Evolutionary conservation across 164 flowering plant genomes (phyloP).

Genomic region (Litsea cubeba): DNA sequence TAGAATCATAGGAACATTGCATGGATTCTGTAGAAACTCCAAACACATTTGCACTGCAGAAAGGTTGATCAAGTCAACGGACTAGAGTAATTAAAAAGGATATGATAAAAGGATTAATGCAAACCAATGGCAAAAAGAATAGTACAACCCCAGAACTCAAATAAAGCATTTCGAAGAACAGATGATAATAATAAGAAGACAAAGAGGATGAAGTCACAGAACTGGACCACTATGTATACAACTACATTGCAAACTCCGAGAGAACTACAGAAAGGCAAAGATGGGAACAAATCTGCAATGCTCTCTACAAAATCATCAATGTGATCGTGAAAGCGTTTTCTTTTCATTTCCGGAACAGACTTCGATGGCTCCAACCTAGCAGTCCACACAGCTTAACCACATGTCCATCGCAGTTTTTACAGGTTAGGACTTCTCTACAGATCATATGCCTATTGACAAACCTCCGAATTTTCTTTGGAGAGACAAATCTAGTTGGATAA

Average conservation of each 20-base stretch:
- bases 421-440: too few species aligned
- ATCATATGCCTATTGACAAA: too few species aligned
- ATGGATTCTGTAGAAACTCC: conserved; percentile 94
- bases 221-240: background rate
- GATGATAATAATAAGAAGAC: background rate
- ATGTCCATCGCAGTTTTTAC: too few species aligned
- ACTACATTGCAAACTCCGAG: background rate
- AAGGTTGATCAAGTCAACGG: background rate
- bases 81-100: too few species aligned
- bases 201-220: background rate
- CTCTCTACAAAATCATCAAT: too few species aligned
- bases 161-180: background rate
- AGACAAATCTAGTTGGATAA: too few species aligned
- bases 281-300: background rate
- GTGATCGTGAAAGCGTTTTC: too few species aligned
- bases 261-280: background rate
- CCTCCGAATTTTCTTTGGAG: too few species aligned
- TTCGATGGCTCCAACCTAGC: too few species aligned
- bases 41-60: conserved; percentile 72
- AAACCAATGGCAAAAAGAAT: background rate
- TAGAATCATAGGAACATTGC: conserved; percentile 85
- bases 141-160: background rate
- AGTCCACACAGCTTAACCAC: too few species aligned
- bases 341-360: too few species aligned
- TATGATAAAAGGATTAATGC: too few species aligned